A percentile compares a stretch with the other conserved stretches of the same genome.
Conservation (phyloP, 306 rosid genomes). For the Castanopsis chinensis region DNA sequence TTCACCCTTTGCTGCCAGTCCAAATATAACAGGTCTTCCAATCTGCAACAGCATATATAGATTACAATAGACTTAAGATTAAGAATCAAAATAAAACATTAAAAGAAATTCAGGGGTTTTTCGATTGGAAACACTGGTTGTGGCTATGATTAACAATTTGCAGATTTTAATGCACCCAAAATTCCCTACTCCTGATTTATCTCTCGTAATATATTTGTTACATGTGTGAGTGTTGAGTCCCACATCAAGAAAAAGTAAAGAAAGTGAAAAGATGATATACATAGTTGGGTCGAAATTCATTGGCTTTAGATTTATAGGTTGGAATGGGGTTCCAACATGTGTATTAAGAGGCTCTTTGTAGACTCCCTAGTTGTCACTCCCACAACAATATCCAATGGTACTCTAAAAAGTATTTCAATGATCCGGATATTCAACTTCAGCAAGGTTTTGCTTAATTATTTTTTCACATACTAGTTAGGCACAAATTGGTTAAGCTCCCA, state of each 20-base stretch:
- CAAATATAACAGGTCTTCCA: constrained; percentile 8
- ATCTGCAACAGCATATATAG: too few relatives aligned
- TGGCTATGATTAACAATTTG: not conserved
- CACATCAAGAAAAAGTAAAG: too few relatives aligned
- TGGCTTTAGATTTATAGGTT: too few relatives aligned
- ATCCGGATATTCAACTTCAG: not conserved
- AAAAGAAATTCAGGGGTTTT: too few relatives aligned
- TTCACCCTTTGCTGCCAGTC: constrained; percentile 56
- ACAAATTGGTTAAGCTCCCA: not conserved
- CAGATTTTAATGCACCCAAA: not conserved
- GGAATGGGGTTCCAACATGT: too few relatives aligned
- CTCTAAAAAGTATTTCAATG: not conserved
- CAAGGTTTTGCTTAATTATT: not conserved
- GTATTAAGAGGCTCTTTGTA: too few relatives aligned
- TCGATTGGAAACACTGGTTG: not conserved
- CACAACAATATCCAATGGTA: not conserved
- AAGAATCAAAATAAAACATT: too few relatives aligned
- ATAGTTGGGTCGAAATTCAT: too few relatives aligned
- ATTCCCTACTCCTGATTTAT: not conserved
- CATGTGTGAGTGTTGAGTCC: too few relatives aligned
- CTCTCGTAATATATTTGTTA: not conserved
- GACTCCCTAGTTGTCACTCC: too few relatives aligned
- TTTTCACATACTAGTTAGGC: not conserved
- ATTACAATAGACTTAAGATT: too few relatives aligned
- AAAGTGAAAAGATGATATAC: too few relatives aligned